Evolutionary conservation across 208 protist species (phyloP).

Genomic region (Crithidia brevicula): DNA sequence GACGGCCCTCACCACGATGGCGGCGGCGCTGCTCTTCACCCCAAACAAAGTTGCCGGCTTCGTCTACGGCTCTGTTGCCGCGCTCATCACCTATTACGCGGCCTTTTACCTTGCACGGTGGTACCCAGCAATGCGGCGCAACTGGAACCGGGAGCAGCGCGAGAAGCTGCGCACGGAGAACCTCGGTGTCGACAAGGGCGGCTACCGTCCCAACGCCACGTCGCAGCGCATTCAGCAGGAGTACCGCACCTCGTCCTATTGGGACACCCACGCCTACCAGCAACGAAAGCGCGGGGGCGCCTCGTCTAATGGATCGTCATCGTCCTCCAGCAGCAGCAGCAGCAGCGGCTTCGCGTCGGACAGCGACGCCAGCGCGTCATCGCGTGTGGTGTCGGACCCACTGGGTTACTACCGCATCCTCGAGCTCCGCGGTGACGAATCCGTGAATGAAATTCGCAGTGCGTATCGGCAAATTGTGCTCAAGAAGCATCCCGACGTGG

Average conservation of each 20-base stretch:
- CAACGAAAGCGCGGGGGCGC: constrained; percentile 1
- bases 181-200: constrained; percentile 36
- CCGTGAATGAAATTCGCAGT: constrained; percentile 90
- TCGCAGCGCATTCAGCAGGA: constrained; percentile 73
- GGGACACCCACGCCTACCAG: constrained; percentile 81
- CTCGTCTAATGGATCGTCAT: not conserved
- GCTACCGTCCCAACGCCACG: constrained; percentile 51
- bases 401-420: constrained; percentile 81
- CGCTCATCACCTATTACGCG: constrained; percentile 63
- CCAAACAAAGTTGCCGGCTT: constrained; percentile 74
- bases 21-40: constrained; percentile 42
- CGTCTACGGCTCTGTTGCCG: constrained; percentile 46
- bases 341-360: not conserved
- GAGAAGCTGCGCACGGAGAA: constrained; percentile 47
- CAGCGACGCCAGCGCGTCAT: too few species aligned
- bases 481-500: constrained; percentile 84
- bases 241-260: constrained; percentile 82
- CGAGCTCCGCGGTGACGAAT: constrained; percentile 68
- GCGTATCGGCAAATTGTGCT: constrained; percentile 83
- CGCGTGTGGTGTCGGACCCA: constrained; percentile 30
- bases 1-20: constrained; percentile 35
- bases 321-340: not conserved
- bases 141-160: constrained; percentile 50
- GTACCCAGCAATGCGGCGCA: constrained; percentile 57
- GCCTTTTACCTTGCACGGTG: constrained; percentile 70